Base-by-base conservation (phyloP, 2,329 filamentous ascomycete species). In the Trichoderma lentiforme region DNA sequence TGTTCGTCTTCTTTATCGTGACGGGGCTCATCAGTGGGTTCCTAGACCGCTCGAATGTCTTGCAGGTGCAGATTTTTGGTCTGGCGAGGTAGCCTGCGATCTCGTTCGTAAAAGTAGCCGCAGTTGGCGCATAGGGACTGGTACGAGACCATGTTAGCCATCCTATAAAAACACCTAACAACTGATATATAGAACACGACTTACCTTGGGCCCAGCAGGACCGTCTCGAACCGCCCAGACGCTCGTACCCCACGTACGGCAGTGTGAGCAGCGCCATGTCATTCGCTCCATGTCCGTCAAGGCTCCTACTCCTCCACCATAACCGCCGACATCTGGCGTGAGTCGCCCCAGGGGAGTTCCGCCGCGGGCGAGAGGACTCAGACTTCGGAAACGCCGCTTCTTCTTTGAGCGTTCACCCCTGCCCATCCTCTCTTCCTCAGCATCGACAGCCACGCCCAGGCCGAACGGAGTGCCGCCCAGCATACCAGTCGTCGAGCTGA, bases 141-240 rank as follows among this genome's bases (percentile, higher is more conserved):
- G 34, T 72, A 71, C 74, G 18, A 5, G 0, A 79, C 18, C 32
- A 67, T n/a, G 78, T 71, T 65, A 75, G 53, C 68, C 39, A 15
- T 18, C 26, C 26, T 4, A 34, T n/a, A 26, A 26, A 24, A 18
- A 26, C 15, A 28, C 36, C 7, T 6, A 21, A 18, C 9, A 53
- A 9, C 3, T 2, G 47, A 14, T 64, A 43, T 11, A 36, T 34
- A 3, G 26, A 60, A 1, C 3, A n/a, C 0, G 26, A 18, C 92
- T 87, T 84, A 96, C 93, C 82, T 93, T 92, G 74, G 93, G 88
- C 70, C 95, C 95, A 70, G 89, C 86, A 15, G 96, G 96, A 28
- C 96, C 96, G 82, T 98, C 95, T 77, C 96, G 87, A 3, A 98
- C 95, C 63, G 93, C 95, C 96, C 96, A 99, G 9, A 98, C 94